Conservation (phyloP, 495 filamentous ascomycete species). For the Trypethelium eluteriae region DNA sequence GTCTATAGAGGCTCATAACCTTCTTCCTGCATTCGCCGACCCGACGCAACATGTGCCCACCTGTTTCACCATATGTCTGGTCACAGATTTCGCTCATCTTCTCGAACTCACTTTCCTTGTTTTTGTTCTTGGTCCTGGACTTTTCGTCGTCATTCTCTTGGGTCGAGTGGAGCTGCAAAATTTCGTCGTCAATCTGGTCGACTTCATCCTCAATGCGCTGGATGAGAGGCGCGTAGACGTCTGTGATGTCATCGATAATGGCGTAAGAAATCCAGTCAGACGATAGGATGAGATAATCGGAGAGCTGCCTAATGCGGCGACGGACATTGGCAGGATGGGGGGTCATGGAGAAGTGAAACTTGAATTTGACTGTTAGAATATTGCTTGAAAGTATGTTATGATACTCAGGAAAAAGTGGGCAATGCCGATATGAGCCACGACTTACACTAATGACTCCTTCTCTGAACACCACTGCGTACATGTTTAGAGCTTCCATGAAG, state of each 20-base stretch:
- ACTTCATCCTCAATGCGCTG: constrained; percentile 56
- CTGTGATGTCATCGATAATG: constrained; percentile 95
- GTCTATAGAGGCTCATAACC: constrained; percentile 87
- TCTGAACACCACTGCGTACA: constrained; percentile 95
- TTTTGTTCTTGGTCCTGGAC: constrained; percentile 15
- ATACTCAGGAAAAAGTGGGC: background rate
- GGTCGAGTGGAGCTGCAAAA: constrained; percentile 60
- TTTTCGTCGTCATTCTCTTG: constrained; percentile 37
- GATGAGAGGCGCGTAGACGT: constrained; percentile 86
- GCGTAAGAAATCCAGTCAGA: constrained; percentile 98
- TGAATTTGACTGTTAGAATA: background rate
- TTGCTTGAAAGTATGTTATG: background rate
- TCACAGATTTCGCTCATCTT: constrained; percentile 37
- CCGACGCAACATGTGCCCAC: constrained; percentile 76
- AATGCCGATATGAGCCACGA: background rate
- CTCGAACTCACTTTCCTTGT: constrained; percentile 31
- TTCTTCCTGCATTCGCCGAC: constrained; percentile 93
- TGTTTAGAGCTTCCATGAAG: constrained; percentile 90
- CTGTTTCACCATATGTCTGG: constrained; percentile 45
- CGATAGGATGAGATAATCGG: constrained; percentile 85
- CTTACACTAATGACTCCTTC: constrained; percentile 73
- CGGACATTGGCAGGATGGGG: constrained; percentile 95
- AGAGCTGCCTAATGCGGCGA: constrained; percentile 81
- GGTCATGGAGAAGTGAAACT: constrained; percentile 86
- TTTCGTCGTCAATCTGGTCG: constrained; percentile 39